These are phyloP conservation scores for Puccinia horiana DNA, from an alignment of 1,284 basidiomycete genomes.

Conservation along the genomic window DNA sequence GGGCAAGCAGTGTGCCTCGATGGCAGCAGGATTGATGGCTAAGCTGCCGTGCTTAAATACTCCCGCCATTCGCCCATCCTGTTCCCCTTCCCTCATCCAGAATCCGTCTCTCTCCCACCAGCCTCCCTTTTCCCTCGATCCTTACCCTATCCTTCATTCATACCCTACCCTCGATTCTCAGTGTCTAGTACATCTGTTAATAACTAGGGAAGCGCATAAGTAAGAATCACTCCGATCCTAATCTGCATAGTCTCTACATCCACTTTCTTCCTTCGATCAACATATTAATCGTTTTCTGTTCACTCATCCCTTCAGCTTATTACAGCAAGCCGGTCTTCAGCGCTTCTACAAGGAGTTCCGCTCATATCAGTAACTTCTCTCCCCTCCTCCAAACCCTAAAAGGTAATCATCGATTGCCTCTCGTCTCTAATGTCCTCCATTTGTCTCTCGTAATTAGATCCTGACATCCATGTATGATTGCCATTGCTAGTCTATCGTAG, in stretches of 20 bases:
- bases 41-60: not conserved
- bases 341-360: not conserved
- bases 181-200: no score
- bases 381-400: not conserved
- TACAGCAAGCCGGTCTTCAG: conserved; percentile 3
- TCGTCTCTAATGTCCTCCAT: not conserved
- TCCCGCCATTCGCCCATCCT: not conserved
- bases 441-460: not conserved
- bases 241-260: not conserved
- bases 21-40: not conserved
- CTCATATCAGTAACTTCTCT: not conserved
- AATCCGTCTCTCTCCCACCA: not conserved
- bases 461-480: not conserved
- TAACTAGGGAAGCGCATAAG: not conserved
- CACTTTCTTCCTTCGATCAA: not conserved
- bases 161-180: no score
- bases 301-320: not conserved
- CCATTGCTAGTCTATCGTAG: not conserved
- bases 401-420: not conserved
- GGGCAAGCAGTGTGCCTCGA: no score
- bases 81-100: not conserved
- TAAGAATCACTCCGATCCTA: not conserved
- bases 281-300: not conserved
- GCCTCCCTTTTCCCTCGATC: no score
- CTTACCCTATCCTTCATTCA: no score